Percentiles rank a stretch among this genome's conserved stretches.
Evolutionary conservation across 805 yeast genomes (phyloP).

Genomic region (Cyberlindnera lachancei): DNA sequence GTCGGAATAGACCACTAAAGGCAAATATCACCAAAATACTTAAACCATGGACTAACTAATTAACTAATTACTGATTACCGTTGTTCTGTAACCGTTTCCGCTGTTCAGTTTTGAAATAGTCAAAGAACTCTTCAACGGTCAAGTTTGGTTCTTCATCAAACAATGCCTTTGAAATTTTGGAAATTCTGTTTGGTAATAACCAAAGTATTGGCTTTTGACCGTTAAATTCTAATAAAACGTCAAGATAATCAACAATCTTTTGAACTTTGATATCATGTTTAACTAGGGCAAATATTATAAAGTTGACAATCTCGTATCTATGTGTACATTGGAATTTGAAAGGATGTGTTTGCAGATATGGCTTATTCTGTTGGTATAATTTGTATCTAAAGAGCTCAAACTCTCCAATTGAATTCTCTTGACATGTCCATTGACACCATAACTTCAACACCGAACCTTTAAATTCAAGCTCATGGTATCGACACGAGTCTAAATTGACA

Average conservation of each 20-base stretch:
- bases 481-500: too few species aligned
- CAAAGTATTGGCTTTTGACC: constrained; percentile 2
- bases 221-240: constrained; percentile 1
- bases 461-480: constrained; percentile 1
- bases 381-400: constrained; percentile 1
- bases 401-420: background rate
- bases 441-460: background rate
- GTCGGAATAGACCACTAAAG: too few species aligned
- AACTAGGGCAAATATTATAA: background rate
- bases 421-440: constrained; percentile 1
- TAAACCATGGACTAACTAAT: background rate
- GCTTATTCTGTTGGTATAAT: background rate
- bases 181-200: background rate
- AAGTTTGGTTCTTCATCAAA: background rate
- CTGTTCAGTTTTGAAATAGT: too few species aligned
- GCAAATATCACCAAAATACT: too few species aligned
- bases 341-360: background rate
- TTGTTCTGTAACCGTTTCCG: too few species aligned
- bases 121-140: background rate
- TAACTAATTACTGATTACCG: too few species aligned
- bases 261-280: background rate
- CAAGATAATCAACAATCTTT: constrained; percentile 1
- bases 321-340: constrained; percentile 2
- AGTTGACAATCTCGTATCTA: background rate
- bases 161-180: background rate